Conservation (phyloP, 768 basidiomycete genomes). For the Tylopilus balloui region DNA sequence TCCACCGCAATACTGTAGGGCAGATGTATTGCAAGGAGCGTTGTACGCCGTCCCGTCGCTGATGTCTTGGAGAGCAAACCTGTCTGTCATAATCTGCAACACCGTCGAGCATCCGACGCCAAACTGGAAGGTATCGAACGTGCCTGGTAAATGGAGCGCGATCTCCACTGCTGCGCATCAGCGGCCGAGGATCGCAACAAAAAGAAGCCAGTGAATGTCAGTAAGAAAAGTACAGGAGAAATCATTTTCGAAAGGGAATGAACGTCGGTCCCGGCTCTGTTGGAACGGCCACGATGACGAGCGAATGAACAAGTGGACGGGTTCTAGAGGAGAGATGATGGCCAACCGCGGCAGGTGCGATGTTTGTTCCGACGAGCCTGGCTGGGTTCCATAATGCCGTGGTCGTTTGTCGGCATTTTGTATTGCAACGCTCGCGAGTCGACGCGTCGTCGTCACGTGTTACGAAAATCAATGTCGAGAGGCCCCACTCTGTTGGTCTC, state of each 20-base stretch:
- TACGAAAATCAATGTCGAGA: conserved; percentile 18
- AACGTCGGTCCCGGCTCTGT: not conserved
- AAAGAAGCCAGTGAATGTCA: conserved; percentile 7
- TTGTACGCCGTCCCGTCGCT: conserved; percentile 26
- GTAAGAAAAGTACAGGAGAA: conserved; percentile 5
- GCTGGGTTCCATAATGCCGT: conserved; percentile 23
- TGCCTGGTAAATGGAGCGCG: conserved; percentile 53
- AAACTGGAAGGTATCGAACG: not conserved
- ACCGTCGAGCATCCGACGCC: not conserved
- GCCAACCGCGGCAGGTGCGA: not conserved
- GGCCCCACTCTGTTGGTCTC: not conserved
- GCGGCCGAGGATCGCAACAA: conserved; percentile 28
- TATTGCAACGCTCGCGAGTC: conserved; percentile 1
- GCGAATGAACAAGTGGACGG: not conserved
- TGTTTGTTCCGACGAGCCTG: not conserved
- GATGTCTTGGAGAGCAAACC: conserved; percentile 50
- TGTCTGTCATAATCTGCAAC: conserved; percentile 48
- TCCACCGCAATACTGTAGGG: conserved; percentile 53
- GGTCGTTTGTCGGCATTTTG: conserved; percentile 21
- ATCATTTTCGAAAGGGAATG: conserved; percentile 6
- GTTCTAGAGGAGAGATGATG: conserved; percentile 5
- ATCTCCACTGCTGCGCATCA: conserved; percentile 46
- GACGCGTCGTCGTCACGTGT: conserved; percentile 27
- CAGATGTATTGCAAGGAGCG: conserved; percentile 41
- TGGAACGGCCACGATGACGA: conserved; percentile 3